phyloP scores from a whole-genome alignment of 2,329 filamentous ascomycete species.

The Trichoderma sp. region DNA sequence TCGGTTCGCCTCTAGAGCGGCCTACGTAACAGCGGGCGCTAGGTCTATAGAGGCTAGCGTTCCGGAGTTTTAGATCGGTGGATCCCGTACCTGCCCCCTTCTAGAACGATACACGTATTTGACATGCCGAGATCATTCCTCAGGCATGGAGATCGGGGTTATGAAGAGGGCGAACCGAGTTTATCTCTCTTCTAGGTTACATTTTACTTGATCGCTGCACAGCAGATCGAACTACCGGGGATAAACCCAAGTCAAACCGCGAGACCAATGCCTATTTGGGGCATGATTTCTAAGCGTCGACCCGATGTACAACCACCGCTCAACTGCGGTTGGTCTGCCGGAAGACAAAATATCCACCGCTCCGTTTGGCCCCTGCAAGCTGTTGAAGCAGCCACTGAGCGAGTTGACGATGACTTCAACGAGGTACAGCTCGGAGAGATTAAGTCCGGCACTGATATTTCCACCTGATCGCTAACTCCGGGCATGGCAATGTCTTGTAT shows the following conservation, averaged over 20 bases:
- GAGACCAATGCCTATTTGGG: background rate
- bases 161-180: background rate
- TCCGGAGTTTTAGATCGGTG: conserved; percentile 10
- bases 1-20: background rate
- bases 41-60: background rate
- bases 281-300: background rate
- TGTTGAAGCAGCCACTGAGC: background rate
- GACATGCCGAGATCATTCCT: background rate
- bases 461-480: background rate
- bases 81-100: background rate
- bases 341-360: background rate
- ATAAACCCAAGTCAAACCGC: background rate
- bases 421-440: background rate
- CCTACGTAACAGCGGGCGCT: background rate
- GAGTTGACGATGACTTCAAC: background rate
- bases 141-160: background rate
- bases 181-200: background rate
- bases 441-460: background rate
- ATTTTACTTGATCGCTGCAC: background rate
- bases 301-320: background rate
- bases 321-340: background rate
- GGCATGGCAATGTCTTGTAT: background rate
- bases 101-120: background rate
- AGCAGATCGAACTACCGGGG: background rate
- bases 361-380: background rate